phyloP scores from a whole-genome alignment of 2,329 filamentous ascomycete species.

The Alternaria incomplexa region DNA sequence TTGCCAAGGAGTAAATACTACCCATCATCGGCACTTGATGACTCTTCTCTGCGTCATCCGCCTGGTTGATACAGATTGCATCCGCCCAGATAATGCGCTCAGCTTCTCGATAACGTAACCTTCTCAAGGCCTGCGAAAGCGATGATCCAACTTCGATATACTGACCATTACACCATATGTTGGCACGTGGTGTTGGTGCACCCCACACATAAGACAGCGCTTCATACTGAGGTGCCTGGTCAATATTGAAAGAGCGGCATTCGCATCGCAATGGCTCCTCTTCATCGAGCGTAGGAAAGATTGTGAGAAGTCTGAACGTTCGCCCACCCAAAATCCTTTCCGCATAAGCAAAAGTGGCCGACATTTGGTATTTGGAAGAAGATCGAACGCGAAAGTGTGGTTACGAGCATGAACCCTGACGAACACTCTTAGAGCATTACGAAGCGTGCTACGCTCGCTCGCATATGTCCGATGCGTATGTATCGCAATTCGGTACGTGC shows the following conservation, averaged over 20 bases:
- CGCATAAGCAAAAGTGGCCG: fast-evolving
- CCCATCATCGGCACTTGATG: conserved; percentile 21
- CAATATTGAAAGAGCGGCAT: background rate
- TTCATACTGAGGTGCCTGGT: conserved; percentile 2
- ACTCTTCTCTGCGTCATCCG: conserved; percentile 7
- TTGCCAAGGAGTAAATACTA: conserved; percentile 12
- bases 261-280: background rate
- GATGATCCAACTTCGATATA: background rate
- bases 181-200: background rate
- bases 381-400: background rate
- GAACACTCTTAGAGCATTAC: background rate
- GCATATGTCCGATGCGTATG: background rate
- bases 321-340: background rate
- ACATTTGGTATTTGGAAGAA: background rate
- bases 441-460: background rate
- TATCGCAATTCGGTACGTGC: background rate
- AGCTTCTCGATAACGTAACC: background rate
- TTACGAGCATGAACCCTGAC: background rate
- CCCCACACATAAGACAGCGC: conserved; percentile 18
- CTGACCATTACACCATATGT: background rate
- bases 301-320: background rate
- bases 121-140: conserved; percentile 4
- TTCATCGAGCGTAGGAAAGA: background rate
- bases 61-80: conserved; percentile 23
- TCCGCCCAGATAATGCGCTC: conserved; percentile 15